Base-by-base conservation (phyloP, 176 grass and related monocot species). In the Coix lacrymajobi region DNA sequence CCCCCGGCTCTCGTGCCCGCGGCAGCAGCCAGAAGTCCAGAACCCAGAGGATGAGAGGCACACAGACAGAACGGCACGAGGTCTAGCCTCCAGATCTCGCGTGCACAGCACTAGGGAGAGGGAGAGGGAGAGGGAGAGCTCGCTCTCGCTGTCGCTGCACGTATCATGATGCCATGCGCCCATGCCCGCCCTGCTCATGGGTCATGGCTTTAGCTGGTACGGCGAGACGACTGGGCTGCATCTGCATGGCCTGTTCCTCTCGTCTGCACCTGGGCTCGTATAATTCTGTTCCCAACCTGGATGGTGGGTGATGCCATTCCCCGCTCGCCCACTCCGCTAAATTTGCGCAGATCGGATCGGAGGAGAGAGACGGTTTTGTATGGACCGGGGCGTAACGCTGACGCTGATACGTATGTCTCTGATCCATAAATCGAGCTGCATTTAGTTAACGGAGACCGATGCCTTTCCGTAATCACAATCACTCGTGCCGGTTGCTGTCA, bases 121-220 rank as follows among this genome's bases (percentile, higher is more conserved):
- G 19, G 6, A 22, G 22, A 20, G 11, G 13, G 8, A 60, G 3
- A 62, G 58, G 22, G 58, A 61, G 58, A 38, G 37, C 11, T 14
- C 5, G 69, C 34, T 24, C 34, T 19, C n/a, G n/a, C 4, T 26
- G n/a, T 26, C 5, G 1, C 12, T 39, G 16, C 16, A 11, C 11
- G 25, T 37, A 11, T 60, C 66, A 31, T 43, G 3, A 41, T 82
- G 71, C 2, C 54, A 6, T 45, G 26, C 11, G 5, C 26, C 43
- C 11, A 25, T 40, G 44, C 44, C 70, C 7, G 68, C n/a, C n/a
- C n/a, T n/a, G n/a, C n/a, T n/a, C n/a, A n/a, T n/a, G n/a, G n/a
- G n/a, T n/a, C 8, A 10, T 38, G 63, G 43, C 22, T 80, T 68
- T 81, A 56, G 79, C 26, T 81, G 46, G 46, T 81, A 40, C n/a